Base-by-base conservation (phyloP, 2,329 filamentous ascomycete genomes). In the Claviceps pusilla region DNA sequence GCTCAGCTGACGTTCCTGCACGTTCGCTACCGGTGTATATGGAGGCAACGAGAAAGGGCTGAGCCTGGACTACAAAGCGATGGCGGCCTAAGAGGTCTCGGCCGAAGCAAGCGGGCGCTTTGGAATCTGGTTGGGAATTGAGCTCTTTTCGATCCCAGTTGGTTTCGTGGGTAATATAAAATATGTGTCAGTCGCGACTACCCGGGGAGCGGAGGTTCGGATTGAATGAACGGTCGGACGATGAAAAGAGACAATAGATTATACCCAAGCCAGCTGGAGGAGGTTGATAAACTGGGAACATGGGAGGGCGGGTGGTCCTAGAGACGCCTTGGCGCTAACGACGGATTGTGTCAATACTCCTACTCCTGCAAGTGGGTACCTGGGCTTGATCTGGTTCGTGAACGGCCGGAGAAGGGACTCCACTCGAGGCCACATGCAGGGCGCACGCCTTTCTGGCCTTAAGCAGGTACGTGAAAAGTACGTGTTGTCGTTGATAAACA, bases 401-500 rank as follows among this genome's bases (percentile, higher is more conserved):
- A 54, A 51, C 54, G 55, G 53, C 50, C 55, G 37, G 52, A 54
- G 54, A 54, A 19, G 47, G 47, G 46, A 56, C 49, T 51, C 56
- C 56, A 55, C 53, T 54, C 51, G 10, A 42, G 29, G 45, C 50
- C 47, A 41, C 39, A 41, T 41, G 39, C 39, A 43, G 39, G 49
- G 42, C 28, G 43, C 48, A 50, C 49, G 33, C 37, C 51, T 52
- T 41, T 50, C 41, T 11, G 50, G 16, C 45, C 28, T 35, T 45
- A 19, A 28, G n/a, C 29, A 28, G 31, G 43, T 46, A 48, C 5
- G 19, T 28, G 45, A 7, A 14, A 19, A 14, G 16, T 33, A 45
- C 41, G 50, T 51, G 49, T 39, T 43, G 28, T 29, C 19, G 48
- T 49, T 35, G 14, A 11, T 48, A 24, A 48, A 48, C 28, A 48